A percentile compares a stretch with the other conserved stretches of the same genome.
These are phyloP conservation scores for Candida sp. DNA, from an alignment of 1,139 yeast genomes.

Conservation along the genomic window DNA sequence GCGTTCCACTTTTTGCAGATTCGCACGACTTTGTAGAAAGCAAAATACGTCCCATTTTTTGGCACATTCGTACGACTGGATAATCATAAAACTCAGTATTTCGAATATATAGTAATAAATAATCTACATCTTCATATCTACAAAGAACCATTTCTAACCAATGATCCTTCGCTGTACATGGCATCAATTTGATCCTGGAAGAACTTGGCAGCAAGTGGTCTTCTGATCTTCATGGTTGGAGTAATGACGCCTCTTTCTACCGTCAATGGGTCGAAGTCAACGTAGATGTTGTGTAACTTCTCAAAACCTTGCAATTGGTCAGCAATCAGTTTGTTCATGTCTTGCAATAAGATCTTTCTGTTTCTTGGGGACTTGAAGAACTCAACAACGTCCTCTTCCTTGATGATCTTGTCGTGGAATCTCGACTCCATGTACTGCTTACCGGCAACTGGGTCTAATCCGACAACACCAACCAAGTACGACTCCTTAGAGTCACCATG, in stretches of 20 bases:
- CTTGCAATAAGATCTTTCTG: conserved; percentile 29
- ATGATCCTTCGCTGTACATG: conserved; percentile 65
- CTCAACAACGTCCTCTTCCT: conserved; percentile 28
- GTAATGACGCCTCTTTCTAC: conserved; percentile 68
- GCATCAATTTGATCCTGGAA: conserved; percentile 50
- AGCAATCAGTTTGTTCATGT: conserved; percentile 28
- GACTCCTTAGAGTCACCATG: conserved; percentile 70
- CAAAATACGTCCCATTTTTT: not conserved
- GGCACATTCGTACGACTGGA: not conserved
- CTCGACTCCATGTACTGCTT: conserved; percentile 20
- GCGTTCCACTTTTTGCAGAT: no score
- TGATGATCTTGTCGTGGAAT: conserved; percentile 18
- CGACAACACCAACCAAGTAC: conserved; percentile 66
- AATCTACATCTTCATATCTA: not conserved
- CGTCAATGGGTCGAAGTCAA: conserved; percentile 70
- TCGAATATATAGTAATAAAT: not conserved
- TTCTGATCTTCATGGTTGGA: conserved; percentile 76
- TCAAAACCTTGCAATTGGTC: conserved; percentile 54
- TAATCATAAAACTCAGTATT: no score
- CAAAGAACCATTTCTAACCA: conserved; percentile 16
- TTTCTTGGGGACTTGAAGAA: conserved; percentile 32
- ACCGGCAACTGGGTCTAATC: conserved; percentile 42
- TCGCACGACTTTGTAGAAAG: no score
- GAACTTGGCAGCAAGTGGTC: conserved; percentile 59
- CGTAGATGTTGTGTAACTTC: conserved; percentile 60